Evolutionary conservation across 2,329 filamentous ascomycete species (phyloP).

Genomic region (Alternaria triticina): DNA sequence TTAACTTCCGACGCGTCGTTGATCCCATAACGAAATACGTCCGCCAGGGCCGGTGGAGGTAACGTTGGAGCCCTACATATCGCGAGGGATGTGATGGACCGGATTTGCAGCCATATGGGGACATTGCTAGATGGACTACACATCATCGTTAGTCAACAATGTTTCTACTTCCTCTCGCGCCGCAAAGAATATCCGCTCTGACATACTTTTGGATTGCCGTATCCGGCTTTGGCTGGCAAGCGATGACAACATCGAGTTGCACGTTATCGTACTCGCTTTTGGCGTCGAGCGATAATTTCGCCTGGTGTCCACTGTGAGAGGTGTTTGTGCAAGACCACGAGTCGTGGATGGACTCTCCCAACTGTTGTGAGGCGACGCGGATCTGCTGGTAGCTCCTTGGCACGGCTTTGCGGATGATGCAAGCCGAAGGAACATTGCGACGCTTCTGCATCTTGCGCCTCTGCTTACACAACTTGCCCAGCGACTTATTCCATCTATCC

Average conservation of each 20-base stretch:
- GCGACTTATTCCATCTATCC: constrained; percentile 11
- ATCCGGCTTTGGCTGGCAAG: constrained; percentile 7
- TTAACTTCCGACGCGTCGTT: neutral
- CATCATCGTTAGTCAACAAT: neutral
- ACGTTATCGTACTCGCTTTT: constrained; percentile 2
- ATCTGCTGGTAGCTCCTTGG: constrained; percentile 7
- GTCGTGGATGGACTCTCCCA: neutral
- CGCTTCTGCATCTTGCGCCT: constrained; percentile 5
- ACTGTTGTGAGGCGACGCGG: constrained; percentile 5
- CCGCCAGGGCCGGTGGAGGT: neutral
- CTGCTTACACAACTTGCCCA: constrained; percentile 6
- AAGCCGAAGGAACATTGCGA: neutral
- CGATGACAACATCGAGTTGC: constrained; percentile 17
- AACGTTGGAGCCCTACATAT: neutral
- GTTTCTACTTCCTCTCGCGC: neutral
- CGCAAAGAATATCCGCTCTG: neutral
- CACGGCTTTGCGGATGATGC: constrained; percentile 2
- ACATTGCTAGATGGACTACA: neutral
- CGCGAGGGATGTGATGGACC: constrained; percentile 7
- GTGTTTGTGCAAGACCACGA: constrained; percentile 21
- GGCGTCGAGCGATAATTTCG: constrained; percentile 15
- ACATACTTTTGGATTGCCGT: neutral
- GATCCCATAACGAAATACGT: neutral
- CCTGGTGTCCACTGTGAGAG: constrained; percentile 18
- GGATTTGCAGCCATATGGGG: constrained; percentile 19